Evolutionary conservation across 2,329 filamentous ascomycete genomes (phyloP), one percentile per base, ranked within the genome.

Genomic region (Chrysosporium queenslandicum): DNA sequence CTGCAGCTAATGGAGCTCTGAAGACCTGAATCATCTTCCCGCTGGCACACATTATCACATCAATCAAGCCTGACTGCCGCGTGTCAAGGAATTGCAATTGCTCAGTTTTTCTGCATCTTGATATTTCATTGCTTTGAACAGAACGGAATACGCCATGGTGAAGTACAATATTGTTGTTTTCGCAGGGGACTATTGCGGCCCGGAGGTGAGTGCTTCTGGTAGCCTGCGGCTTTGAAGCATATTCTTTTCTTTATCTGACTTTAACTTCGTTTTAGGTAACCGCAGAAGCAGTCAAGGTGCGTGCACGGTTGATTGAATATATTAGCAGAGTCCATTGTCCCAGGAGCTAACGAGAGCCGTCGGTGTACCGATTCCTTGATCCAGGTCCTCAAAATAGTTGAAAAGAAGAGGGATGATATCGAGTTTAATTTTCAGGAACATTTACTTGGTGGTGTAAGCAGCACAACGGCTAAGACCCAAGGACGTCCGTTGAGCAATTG

Each of bases 391-490:
- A 85, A 84, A 66, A 77, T 85, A 3, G 75, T 97, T 54, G 86
- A 94, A 74, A 78, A 83, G 62, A 73, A 76, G 60, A 83, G 81
- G 65, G 78, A 83, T 53, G 79, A 82, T 59, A 77, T 85, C 67
- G 84, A 84, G 63, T 95, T 97, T 75, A 88, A 92, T 68, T 85
- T 96, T 63, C 80, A 95, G 66, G 82, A 95, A 53, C 88, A 96
- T 67, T 77, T 94, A 53, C 80, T 98, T 54, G 90, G 92, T 64
- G 91, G 92, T 64, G 91, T 94, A 80, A 75, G 87, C 80, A 56
- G 58, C 14, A 21, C n/a, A 4, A 4, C 39, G 4, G 4, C 4
- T 46, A 21, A n/a, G 16, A 48, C n/a, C n/a, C n/a, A n/a, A n/a
- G n/a, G n/a, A n/a, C n/a, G n/a, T n/a, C n/a, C n/a, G n/a, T n/a